These are phyloP conservation scores for Saccharomyces eubayanus DNA, from an alignment of 805 yeast species.

Conservation along the genomic window DNA sequence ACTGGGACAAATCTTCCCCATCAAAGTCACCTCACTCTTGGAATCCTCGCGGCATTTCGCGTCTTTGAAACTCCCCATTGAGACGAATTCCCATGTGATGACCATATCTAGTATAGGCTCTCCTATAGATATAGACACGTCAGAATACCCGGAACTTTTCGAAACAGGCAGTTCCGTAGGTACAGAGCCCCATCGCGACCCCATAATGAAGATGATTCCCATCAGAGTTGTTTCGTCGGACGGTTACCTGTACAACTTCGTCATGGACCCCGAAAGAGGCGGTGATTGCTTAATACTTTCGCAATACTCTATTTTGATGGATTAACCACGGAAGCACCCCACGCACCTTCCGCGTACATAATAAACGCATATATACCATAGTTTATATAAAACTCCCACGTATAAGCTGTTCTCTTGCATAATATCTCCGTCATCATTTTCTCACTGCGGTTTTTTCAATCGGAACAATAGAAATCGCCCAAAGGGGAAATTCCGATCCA, in stretches of 20 bases:
- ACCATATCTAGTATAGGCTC: slow-evolving; percentile 28
- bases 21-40: slow-evolving; percentile 65
- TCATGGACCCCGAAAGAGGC: slow-evolving; percentile 67
- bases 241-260: slow-evolving; percentile 75
- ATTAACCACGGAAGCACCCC: neutral
- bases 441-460: neutral
- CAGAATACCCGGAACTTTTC: slow-evolving; percentile 27
- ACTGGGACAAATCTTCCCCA: slow-evolving; percentile 80
- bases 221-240: slow-evolving; percentile 68
- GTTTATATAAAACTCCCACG: neutral
- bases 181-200: neutral
- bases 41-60: slow-evolving; percentile 93
- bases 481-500: neutral
- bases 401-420: neutral
- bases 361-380: neutral
- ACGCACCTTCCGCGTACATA: neutral
- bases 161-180: slow-evolving; percentile 9
- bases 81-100: slow-evolving; percentile 11
- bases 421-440: neutral
- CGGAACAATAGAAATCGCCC: neutral
- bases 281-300: slow-evolving; percentile 82
- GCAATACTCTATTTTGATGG: slow-evolving; percentile 42
- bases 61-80: slow-evolving; percentile 61
- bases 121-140: slow-evolving; percentile 26
- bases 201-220: slow-evolving; percentile 29